These are phyloP conservation scores for Macrophomina phaseolina DNA, from an alignment of 2,329 filamentous ascomycete species.

Conservation along the genomic window DNA sequence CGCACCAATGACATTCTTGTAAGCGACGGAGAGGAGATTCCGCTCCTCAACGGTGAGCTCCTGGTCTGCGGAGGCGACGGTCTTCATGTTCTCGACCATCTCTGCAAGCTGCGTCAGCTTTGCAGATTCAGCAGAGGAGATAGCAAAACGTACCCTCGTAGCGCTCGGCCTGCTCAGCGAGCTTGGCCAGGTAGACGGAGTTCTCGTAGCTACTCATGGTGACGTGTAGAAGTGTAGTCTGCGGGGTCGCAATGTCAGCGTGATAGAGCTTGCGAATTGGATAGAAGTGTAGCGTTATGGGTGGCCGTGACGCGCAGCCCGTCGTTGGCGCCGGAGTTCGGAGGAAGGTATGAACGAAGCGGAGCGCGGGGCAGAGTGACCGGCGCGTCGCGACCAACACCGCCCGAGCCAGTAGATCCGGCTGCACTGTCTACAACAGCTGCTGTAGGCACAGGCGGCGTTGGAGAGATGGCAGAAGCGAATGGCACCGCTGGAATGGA, in stretches of 20 bases:
- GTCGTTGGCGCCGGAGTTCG: slow-evolving; percentile 21
- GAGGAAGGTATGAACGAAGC: slow-evolving; percentile 25
- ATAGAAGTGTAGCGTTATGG: slow-evolving; percentile 1
- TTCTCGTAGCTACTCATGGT: slow-evolving; percentile 29
- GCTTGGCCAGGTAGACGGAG: slow-evolving; percentile 83
- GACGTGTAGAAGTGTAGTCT: slow-evolving; percentile 23
- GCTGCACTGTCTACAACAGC: slow-evolving; percentile 31
- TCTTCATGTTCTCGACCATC: slow-evolving; percentile 99
- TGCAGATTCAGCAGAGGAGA: slow-evolving; percentile 29
- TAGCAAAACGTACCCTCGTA: slow-evolving; percentile 77
- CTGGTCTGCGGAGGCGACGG: slow-evolving; percentile 56
- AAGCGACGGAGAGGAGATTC: slow-evolving; percentile 97
- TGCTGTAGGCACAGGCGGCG: slow-evolving; percentile 29
- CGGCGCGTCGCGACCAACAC: slow-evolving; percentile 20
- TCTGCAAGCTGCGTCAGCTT: slow-evolving; percentile 59
- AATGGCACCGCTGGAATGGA: slow-evolving; percentile 22
- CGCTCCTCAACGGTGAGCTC: slow-evolving; percentile 73
- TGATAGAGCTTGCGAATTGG: background rate
- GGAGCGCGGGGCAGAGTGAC: slow-evolving; percentile 25
- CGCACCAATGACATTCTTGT: slow-evolving; percentile 99
- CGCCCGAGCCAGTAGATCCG: slow-evolving; percentile 31
- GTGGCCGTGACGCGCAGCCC: slow-evolving; percentile 8
- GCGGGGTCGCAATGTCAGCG: slow-evolving; percentile 14
- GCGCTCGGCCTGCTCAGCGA: slow-evolving; percentile 99
- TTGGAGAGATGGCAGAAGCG: slow-evolving; percentile 8